Percentiles rank a stretch among this genome's conserved stretches.
Conservation (phyloP, 1,284 basidiomycete genomes). For the Paramarasmius palmivorus region DNA sequence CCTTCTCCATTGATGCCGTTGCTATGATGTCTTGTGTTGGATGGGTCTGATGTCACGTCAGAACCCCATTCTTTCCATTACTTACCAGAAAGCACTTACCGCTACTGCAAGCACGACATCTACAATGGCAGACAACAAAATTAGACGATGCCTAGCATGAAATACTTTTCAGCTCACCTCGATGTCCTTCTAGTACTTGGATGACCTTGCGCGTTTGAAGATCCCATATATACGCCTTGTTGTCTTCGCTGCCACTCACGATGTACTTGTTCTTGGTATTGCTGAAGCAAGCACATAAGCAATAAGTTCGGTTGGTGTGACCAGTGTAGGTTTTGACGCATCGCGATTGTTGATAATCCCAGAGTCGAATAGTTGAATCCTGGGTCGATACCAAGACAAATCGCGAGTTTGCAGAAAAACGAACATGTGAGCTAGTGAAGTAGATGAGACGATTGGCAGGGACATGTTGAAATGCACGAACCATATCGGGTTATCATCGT, state of each 20-base stretch:
- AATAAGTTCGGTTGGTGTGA: constrained; percentile 81
- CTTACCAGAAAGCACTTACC: constrained; percentile 41
- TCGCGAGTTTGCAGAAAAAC: constrained; percentile 89
- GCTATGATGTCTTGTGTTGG: constrained; percentile 74
- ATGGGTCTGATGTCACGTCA: constrained; percentile 53
- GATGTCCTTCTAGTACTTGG: constrained; percentile 77
- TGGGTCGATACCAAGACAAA: constrained; percentile 89
- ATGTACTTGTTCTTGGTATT: constrained; percentile 65
- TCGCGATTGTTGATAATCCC: constrained; percentile 91
- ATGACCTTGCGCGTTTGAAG: constrained; percentile 80
- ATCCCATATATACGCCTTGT: constrained; percentile 89
- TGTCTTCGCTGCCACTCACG: constrained; percentile 89
- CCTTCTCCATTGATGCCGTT: constrained; percentile 83
- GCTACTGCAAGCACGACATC: constrained; percentile 77
- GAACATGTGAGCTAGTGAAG: constrained; percentile 68
- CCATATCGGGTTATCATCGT: constrained; percentile 95
- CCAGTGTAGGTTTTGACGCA: constrained; percentile 92
- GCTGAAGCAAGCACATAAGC: constrained; percentile 65
- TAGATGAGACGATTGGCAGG: not conserved
- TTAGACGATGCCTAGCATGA: constrained; percentile 4
- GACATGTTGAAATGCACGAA: constrained; percentile 33
- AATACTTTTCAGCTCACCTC: constrained; percentile 51
- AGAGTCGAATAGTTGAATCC: constrained; percentile 90
- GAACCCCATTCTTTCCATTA: not conserved
- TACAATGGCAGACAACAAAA: constrained; percentile 27